Conservation (phyloP, 768 basidiomycete species). For the Lanmaoa rubissima region DNA sequence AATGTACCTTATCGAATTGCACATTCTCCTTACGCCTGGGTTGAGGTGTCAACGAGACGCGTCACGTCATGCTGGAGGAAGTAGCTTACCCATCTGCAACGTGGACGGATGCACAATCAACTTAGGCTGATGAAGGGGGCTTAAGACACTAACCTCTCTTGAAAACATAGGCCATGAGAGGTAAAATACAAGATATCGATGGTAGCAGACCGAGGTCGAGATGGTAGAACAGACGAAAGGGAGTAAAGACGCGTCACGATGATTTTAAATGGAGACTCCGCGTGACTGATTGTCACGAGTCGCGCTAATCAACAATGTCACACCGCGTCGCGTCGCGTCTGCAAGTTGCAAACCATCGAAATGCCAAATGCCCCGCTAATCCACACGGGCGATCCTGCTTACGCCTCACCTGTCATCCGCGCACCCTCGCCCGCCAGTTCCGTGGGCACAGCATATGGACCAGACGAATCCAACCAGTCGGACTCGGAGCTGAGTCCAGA, state of each 20-base stretch:
- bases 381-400: constrained; percentile 36
- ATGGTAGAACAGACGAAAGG: constrained; percentile 25
- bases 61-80: constrained; percentile 15
- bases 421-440: constrained; percentile 47
- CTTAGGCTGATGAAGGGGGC: neutral
- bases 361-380: constrained; percentile 34
- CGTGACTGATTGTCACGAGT: constrained; percentile 30
- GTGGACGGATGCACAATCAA: constrained; percentile 8
- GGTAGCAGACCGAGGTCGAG: constrained; percentile 9
- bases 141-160: constrained; percentile 48
- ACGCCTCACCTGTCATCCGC: constrained; percentile 46
- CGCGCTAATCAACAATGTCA: constrained; percentile 35
- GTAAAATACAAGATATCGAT: constrained; percentile 2
- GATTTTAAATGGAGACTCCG: constrained; percentile 29
- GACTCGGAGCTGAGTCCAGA: constrained; percentile 39
- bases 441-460: constrained; percentile 45
- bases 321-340: constrained; percentile 23
- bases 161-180: constrained; percentile 49
- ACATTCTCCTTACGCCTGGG: constrained; percentile 84
- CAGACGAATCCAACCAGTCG: constrained; percentile 43
- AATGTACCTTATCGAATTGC: constrained; percentile 84
- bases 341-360: neutral
- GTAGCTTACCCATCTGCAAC: constrained; percentile 46
- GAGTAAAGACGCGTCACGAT: constrained; percentile 25
- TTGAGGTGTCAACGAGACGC: constrained; percentile 20